Evolutionary conservation across 495 filamentous ascomycete species (phyloP).

Genomic region (Rostrohypoxylon terebratum): DNA sequence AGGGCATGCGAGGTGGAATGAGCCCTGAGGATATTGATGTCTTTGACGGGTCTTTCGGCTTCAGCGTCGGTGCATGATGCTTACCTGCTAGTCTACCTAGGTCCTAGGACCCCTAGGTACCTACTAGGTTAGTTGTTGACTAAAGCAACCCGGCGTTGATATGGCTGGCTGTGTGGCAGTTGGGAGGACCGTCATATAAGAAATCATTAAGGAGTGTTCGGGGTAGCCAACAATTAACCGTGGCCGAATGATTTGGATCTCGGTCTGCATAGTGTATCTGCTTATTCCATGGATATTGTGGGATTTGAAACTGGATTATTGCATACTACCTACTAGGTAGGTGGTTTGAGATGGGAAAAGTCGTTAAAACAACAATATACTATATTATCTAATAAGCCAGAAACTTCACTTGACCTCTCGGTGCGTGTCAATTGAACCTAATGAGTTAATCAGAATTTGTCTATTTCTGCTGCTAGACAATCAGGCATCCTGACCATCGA

Average conservation of each 20-base stretch:
- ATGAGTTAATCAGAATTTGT: background rate
- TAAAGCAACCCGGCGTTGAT: background rate
- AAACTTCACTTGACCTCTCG: background rate
- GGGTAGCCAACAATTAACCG: background rate
- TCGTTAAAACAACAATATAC: background rate
- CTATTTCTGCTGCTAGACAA: background rate
- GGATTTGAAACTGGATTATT: no score
- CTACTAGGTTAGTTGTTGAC: no score
- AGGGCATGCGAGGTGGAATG: conserved; percentile 61
- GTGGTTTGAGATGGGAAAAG: background rate
- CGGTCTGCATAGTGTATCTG: background rate
- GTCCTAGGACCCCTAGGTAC: background rate
- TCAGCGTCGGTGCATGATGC: conserved; percentile 62
- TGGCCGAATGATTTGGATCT: background rate
- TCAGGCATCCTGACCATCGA: no score
- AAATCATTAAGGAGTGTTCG: background rate
- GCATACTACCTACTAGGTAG: background rate
- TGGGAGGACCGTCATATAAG: background rate
- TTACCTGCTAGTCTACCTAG: background rate
- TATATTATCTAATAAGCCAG: background rate
- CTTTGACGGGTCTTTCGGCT: conserved; percentile 71
- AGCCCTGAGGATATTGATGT: conserved; percentile 59
- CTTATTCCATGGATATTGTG: background rate
- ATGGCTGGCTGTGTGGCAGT: background rate
- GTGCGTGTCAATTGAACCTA: background rate